phyloP scores from a whole-genome alignment of 2,329 filamentous ascomycete species.

The Microdochium nivale region DNA sequence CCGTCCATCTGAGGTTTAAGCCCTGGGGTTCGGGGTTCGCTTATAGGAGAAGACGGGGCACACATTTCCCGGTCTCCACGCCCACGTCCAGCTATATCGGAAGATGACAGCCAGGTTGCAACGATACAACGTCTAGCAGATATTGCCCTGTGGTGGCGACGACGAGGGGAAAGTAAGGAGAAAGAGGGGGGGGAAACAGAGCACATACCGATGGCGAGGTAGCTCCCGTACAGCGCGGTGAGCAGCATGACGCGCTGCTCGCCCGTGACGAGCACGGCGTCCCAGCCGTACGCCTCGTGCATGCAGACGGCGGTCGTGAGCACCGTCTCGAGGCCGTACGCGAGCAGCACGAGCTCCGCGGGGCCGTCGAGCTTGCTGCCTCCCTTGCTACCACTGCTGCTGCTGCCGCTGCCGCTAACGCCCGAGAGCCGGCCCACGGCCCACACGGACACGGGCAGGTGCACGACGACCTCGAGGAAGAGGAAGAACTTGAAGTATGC shows the following conservation, averaged over 20 bases:
- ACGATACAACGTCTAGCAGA: no score
- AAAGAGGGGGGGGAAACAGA: not conserved
- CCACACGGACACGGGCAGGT: conserved; percentile 42
- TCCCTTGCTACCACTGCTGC: not conserved
- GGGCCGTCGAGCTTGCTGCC: conserved; percentile 22
- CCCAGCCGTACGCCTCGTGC: conserved; percentile 40
- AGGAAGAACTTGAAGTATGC: conserved; percentile 45
- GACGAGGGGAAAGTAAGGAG: conserved; percentile 2
- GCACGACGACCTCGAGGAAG: conserved; percentile 38
- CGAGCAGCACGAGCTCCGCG: conserved; percentile 40
- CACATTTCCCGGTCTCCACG: no score
- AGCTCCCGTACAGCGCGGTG: conserved; percentile 42
- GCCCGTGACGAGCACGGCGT: conserved; percentile 30
- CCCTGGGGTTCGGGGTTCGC: no score
- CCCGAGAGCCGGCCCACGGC: conserved; percentile 30
- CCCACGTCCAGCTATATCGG: no score
- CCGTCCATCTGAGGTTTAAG: no score
- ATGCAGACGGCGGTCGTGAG: conserved; percentile 44
- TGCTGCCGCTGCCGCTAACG: no score
- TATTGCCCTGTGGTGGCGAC: not conserved
- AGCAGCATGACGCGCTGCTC: conserved; percentile 37
- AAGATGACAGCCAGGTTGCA: no score
- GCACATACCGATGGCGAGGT: conserved; percentile 41
- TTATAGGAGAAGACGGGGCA: no score
- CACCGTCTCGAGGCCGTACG: conserved; percentile 41